Percentiles rank a stretch among this genome's conserved stretches.
These are phyloP conservation scores for Triadica sebifera DNA, from an alignment of 345 rosid genomes.

Conservation along the genomic window DNA sequence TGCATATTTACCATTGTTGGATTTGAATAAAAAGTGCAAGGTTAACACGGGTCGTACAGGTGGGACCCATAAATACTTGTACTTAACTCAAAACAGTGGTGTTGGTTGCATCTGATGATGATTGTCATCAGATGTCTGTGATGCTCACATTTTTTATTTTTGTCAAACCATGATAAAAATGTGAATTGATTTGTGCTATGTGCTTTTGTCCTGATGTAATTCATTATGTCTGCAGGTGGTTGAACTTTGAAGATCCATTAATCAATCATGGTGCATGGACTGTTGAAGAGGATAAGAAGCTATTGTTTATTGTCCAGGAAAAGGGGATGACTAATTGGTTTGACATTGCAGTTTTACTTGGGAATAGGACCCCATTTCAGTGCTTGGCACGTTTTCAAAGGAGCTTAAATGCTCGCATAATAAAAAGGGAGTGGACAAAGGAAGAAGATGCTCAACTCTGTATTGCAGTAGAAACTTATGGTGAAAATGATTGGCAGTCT, in stretches of 20 bases:
- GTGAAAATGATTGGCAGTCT: slow-evolving; percentile 81
- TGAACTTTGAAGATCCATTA: slow-evolving; percentile 76
- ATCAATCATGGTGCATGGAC: slow-evolving; percentile 65
- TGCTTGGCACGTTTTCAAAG: slow-evolving; percentile 85
- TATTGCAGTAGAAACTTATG: slow-evolving; percentile 60
- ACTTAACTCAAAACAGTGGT: slow-evolving; percentile 23
- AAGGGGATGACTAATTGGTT: slow-evolving; percentile 65
- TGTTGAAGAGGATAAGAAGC: slow-evolving; percentile 63
- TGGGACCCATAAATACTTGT: slow-evolving; percentile 20
- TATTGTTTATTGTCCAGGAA: slow-evolving; percentile 53
- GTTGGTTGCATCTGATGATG: slow-evolving; percentile 23
- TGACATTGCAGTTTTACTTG: slow-evolving; percentile 60
- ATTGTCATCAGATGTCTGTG: slow-evolving; percentile 23
- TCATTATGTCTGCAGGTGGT: slow-evolving; percentile 57
- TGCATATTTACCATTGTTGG: slow-evolving; percentile 29
- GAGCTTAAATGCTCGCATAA: slow-evolving; percentile 65
- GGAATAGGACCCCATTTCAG: slow-evolving; percentile 84
- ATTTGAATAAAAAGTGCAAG: slow-evolving; percentile 30
- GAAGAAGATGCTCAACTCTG: slow-evolving; percentile 88
- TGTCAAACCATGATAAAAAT: background rate
- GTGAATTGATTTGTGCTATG: slow-evolving; percentile 8
- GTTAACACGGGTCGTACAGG: slow-evolving; percentile 22
- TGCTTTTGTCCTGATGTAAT: slow-evolving; percentile 11
- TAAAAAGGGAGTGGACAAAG: slow-evolving; percentile 72
- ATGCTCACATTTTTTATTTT: slow-evolving; percentile 10